Base-by-base conservation (phyloP, 257 asterid species). In the Striga asiatica region DNA sequence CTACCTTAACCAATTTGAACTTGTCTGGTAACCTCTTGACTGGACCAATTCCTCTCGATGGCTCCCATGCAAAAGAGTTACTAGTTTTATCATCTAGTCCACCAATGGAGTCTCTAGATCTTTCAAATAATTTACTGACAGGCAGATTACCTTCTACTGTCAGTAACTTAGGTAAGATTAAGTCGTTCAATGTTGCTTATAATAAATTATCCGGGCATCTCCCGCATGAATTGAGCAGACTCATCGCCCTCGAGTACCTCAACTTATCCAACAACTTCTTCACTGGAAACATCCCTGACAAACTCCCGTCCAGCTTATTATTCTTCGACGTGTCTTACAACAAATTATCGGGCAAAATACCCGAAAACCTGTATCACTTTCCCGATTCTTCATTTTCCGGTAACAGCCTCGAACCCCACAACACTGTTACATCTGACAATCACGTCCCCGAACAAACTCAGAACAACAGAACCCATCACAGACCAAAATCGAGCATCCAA, bases 351-450 rank as follows among this genome's bases (percentile, higher is more conserved):
- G 95, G 95, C 31, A 23, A 55, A 3, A 39, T 86, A 35, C 95
- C 95, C 2, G 70, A 71, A 28, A 86, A 71, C 60, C 68, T 86
- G 76, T 52, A 62, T 53, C 45, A 38, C 17, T 80, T 86, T 51
- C 78, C 89, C 1, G 64, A 51, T 19, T 62, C 91, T 19, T 86
- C 95, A 28, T 86, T 86, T 60, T 77, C 94, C 25, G 95, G 91
- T 35, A 83, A 50, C 14, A 11, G 78, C 52, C 73, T 71, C 19
- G 32, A 1, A 3, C 6, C 52, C 24, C 75, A 34, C 7, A 43
- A 50, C 4, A 58, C 12, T 25, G 17, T 34, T 29, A 34, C 62
- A 19, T 19, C 69, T 48, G 42, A 11, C 22, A 38, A 20, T 54
- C 56, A 34, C 5, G 39, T 31, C 54, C 73, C 84, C 3, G 43